phyloP scores from a whole-genome alignment of 176 grass and related monocot genomes.

The Microstegium vimineum region DNA sequence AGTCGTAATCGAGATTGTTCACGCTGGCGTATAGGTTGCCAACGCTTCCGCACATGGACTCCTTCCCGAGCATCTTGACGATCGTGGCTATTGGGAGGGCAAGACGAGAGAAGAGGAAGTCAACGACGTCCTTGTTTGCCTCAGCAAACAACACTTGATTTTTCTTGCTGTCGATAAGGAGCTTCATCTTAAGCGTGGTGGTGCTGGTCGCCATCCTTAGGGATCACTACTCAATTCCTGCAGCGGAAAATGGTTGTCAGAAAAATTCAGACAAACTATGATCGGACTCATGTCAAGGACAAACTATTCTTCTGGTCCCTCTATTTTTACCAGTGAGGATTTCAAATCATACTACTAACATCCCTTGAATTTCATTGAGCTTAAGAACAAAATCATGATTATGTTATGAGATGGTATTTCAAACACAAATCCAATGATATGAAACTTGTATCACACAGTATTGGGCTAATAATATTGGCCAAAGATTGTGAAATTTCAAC shows the following conservation, averaged over 20 bases:
- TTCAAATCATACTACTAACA: not conserved
- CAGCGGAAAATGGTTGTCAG: too few relatives aligned
- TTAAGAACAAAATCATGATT: not conserved
- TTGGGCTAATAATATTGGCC: not conserved
- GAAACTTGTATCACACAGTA: not conserved
- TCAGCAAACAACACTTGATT: slow-evolving; percentile 23
- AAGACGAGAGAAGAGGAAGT: slow-evolving; percentile 45
- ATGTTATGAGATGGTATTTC: not conserved
- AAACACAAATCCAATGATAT: not conserved
- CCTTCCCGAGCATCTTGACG: not conserved
- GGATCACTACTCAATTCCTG: not conserved
- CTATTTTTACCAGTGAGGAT: not conserved
- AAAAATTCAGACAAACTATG: not conserved
- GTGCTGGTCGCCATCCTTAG: not conserved
- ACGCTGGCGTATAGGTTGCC: slow-evolving; percentile 19
- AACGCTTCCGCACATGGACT: slow-evolving; percentile 3
- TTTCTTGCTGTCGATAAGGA: slow-evolving; percentile 15
- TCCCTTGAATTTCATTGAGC: not conserved
- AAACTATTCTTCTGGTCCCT: not conserved
- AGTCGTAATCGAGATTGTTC: not conserved
- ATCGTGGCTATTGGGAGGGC: not conserved
- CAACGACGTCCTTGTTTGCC: slow-evolving; percentile 24
- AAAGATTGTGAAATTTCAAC: not conserved
- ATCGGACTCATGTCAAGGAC: not conserved
- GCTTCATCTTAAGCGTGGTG: not conserved